Base-by-base conservation (phyloP, 2,329 filamentous ascomycete genomes). In the Neofusicoccum kwambonambiense region DNA sequence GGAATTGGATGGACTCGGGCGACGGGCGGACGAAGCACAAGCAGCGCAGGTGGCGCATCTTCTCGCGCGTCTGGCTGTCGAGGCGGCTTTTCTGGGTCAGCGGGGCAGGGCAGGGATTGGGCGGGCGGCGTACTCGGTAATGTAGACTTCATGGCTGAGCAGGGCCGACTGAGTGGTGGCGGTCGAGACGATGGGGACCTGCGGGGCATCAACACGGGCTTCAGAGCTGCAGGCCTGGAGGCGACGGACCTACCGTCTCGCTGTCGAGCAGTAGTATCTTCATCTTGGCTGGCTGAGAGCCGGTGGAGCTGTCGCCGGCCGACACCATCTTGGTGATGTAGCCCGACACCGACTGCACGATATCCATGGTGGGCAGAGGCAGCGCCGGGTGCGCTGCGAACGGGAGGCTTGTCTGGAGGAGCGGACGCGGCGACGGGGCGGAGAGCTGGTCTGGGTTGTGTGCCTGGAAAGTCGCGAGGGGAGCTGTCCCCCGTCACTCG, bases 291-390 rank as follows among this genome's bases (percentile, higher is more conserved):
- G 91, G 89, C 58, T 89, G 84, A 50, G 87, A 85, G 67, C 87
- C 86, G 57, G 87, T 83, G 71, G 87, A 83, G 74, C 82, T 84
- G 80, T 97, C 93, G 74, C 91, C 91, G 69, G 87, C 87, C 69
- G 92, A 90, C 77, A 98, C 89, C 88, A 99, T 97, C 86, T 93
- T 97, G 77, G 90, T 90, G 84, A 99, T 90, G 83, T 99, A 99
- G 80, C 92, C 91, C 72, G 93, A 90, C 75, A 97, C 89, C 70
- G 93, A 92, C 77, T 96, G 90, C 68, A 96, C 91, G 73, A 98
- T 89, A 76, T 99, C 95, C 95, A 99, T 99, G 49, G 22, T n/a
- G 58, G 34, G 39, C 37, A n/a, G 22, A n/a, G 34, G 35, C 19
- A 15, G 47, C 35, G 47, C 45, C 12, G 31, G n/a, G 37, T 13